Evolutionary conservation across 345 rosid genomes (phyloP).

Genomic region (Eutrema heterophyllum): DNA sequence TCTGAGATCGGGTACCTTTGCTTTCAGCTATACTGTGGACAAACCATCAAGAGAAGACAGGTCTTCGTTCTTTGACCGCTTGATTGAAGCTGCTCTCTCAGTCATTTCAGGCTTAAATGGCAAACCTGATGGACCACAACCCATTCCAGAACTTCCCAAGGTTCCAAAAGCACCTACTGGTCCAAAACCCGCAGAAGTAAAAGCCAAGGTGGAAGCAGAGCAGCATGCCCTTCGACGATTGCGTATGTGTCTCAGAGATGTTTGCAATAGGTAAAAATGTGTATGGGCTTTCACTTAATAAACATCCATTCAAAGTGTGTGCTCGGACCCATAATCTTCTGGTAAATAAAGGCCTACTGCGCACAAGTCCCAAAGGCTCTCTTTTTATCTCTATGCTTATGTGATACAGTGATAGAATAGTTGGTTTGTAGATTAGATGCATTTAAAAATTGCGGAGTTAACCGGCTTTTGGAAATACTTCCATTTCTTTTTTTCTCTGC

Average conservation of each 20-base stretch:
- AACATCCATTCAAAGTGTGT: background rate
- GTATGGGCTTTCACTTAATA: background rate
- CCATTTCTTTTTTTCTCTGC: background rate
- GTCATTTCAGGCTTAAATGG: slow-evolving; percentile 46
- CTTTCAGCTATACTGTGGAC: slow-evolving; percentile 76
- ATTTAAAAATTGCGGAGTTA: background rate
- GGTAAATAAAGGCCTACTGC: background rate
- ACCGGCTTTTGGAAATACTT: background rate
- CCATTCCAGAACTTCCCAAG: slow-evolving; percentile 79
- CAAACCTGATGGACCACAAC: slow-evolving; percentile 39
- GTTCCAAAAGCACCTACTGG: slow-evolving; percentile 74
- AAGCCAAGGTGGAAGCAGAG: slow-evolving; percentile 95
- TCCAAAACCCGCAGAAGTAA: slow-evolving; percentile 88
- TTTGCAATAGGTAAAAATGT: slow-evolving; percentile 83
- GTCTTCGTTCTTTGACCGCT: slow-evolving; percentile 62
- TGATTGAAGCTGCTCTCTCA: slow-evolving; percentile 92
- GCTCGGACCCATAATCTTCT: background rate
- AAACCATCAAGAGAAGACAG: slow-evolving; percentile 75
- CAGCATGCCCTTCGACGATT: slow-evolving; percentile 97
- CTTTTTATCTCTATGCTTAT: background rate
- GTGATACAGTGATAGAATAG: background rate
- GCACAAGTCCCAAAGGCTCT: background rate
- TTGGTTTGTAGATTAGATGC: background rate
- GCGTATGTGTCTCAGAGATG: slow-evolving; percentile 97
- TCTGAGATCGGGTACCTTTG: slow-evolving; percentile 15